phyloP scores from a whole-genome alignment of 192 early-diverging fungal genomes.

The Linnemannia schmuckeri region DNA sequence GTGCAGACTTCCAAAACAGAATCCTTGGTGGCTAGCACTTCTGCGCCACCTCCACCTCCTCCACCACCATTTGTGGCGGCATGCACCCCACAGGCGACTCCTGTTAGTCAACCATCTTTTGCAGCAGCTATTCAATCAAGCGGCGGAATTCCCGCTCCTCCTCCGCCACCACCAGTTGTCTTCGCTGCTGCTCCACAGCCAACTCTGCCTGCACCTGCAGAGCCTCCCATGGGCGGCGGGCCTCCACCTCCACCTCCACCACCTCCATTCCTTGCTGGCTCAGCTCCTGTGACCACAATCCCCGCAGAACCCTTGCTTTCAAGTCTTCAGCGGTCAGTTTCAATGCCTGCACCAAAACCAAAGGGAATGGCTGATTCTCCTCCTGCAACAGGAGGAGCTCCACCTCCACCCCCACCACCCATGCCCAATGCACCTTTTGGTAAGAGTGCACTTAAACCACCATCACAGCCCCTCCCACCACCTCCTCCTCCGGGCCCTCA shows the following conservation, averaged over 20 bases:
- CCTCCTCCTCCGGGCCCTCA: constrained; percentile 18
- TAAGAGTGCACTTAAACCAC: background rate
- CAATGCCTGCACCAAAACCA: constrained; percentile 23
- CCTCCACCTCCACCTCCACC: constrained; percentile 22
- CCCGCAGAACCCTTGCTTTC: background rate
- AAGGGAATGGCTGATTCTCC: constrained; percentile 5
- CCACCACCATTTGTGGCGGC: constrained; percentile 19
- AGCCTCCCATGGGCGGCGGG: background rate
- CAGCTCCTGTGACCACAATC: background rate
- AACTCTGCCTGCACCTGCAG: background rate
- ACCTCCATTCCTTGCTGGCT: constrained; percentile 30
- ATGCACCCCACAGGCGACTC: background rate
- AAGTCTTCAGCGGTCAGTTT: constrained; percentile 44
- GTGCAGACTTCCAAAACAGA: background rate
- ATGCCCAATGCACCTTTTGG: constrained; percentile 18
- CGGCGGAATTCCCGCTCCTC: constrained; percentile 14
- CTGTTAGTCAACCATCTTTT: background rate
- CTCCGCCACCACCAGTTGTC: constrained; percentile 16
- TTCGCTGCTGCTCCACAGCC: background rate
- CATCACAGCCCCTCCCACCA: constrained; percentile 9
- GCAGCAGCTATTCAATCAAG: background rate
- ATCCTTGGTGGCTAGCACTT: background rate
- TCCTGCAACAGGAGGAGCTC: constrained; percentile 10
- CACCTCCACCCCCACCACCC: constrained; percentile 30
- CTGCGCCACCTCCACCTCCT: constrained; percentile 41